phyloP scores from a whole-genome alignment of 2,329 filamentous ascomycete genomes.

The Cercospora nicotianae region DNA sequence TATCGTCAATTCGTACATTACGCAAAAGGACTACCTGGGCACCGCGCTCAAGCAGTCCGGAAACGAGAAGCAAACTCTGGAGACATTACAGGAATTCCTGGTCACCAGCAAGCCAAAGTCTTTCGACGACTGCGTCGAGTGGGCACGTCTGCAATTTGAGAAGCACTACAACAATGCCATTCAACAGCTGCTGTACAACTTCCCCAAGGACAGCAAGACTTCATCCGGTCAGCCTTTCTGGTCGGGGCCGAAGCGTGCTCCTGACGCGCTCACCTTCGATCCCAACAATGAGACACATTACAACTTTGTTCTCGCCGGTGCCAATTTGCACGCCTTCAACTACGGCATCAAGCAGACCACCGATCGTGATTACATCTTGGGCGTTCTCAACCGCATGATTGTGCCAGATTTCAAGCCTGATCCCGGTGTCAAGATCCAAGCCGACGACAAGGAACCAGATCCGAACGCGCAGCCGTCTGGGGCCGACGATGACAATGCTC shows the following conservation, averaged over 20 bases:
- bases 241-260: slow-evolving; percentile 97
- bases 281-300: slow-evolving; percentile 81
- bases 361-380: slow-evolving; percentile 67
- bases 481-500: slow-evolving; percentile 66
- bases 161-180: slow-evolving; percentile 97
- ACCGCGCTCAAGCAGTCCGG: slow-evolving; percentile 86
- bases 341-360: slow-evolving; percentile 81
- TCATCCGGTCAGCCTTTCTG: slow-evolving; percentile 90
- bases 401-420: slow-evolving; percentile 93
- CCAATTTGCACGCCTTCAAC: slow-evolving; percentile 95
- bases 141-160: slow-evolving; percentile 92
- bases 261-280: slow-evolving; percentile 87
- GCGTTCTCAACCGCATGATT: slow-evolving; percentile 87
- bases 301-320: slow-evolving; percentile 80
- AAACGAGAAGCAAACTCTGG: slow-evolving; percentile 89
- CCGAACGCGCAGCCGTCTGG: slow-evolving; percentile 64
- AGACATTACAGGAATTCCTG: slow-evolving; percentile 85
- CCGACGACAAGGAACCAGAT: slow-evolving; percentile 91
- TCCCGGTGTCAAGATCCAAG: slow-evolving; percentile 91
- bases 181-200: slow-evolving; percentile 92
- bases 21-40: slow-evolving; percentile 86
- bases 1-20: slow-evolving; percentile 85
- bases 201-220: slow-evolving; percentile 89
- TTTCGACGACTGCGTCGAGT: slow-evolving; percentile 95
- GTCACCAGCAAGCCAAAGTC: slow-evolving; percentile 87